phyloP scores from a whole-genome alignment of 2,329 filamentous ascomycete species.

The Cercospora zeae-maydis region DNA sequence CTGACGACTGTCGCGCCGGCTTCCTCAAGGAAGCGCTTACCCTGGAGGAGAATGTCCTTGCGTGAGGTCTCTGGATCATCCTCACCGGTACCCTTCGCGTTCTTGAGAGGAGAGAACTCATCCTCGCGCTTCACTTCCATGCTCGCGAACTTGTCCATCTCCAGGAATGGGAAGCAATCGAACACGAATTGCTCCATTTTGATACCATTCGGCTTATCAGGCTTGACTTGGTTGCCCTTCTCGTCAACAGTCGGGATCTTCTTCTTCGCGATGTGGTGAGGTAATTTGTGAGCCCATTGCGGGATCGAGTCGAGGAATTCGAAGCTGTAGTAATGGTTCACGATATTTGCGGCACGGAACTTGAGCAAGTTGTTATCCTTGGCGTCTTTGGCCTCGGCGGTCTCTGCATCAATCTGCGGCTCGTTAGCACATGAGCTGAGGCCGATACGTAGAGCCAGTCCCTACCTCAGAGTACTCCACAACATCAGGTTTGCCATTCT shows the following conservation, averaged over 20 bases:
- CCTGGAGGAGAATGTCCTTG: constrained; percentile 84
- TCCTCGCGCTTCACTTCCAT: constrained; percentile 96
- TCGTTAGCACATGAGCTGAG: background rate
- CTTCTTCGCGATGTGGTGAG: constrained; percentile 95
- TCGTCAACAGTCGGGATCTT: constrained; percentile 86
- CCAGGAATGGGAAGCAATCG: constrained; percentile 89
- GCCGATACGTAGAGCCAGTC: background rate
- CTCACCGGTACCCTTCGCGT: constrained; percentile 76
- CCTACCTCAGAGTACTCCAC: constrained; percentile 98
- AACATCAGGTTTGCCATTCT: constrained; percentile 94
- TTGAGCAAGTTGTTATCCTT: constrained; percentile 79
- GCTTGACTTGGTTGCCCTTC: constrained; percentile 78
- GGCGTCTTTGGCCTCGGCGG: constrained; percentile 71
- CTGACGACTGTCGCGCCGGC: constrained; percentile 73
- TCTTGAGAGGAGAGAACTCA: constrained; percentile 97
- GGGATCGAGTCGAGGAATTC: constrained; percentile 88
- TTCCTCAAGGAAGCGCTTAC: constrained; percentile 76
- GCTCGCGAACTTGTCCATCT: constrained; percentile 85
- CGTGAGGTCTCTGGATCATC: constrained; percentile 94
- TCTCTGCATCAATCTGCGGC: constrained; percentile 3
- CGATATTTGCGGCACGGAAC: constrained; percentile 97
- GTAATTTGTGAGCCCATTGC: constrained; percentile 76
- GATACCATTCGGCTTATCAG: constrained; percentile 93
- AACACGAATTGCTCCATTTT: constrained; percentile 99
- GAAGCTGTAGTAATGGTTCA: constrained; percentile 99